Percentiles rank a stretch among this genome's conserved stretches.
Conservation (phyloP, 2,329 filamentous ascomycete genomes). For the Aspergillus intermedius region DNA sequence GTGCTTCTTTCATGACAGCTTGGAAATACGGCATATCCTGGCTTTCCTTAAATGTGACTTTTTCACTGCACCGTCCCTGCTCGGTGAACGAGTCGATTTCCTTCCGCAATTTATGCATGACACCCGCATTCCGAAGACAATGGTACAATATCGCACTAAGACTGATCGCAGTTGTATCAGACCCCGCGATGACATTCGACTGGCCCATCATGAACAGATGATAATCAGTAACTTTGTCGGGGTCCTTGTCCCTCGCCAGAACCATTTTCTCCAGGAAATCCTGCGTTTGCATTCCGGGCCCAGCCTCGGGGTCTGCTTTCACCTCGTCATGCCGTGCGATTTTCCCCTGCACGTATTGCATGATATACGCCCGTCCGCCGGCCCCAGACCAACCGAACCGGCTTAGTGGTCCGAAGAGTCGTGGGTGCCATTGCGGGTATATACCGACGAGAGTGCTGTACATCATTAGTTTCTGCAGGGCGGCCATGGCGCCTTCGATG, state of each 20-base stretch:
- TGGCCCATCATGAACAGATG: slow-evolving; percentile 35
- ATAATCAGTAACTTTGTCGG: slow-evolving; percentile 36
- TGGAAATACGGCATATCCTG: slow-evolving; percentile 47
- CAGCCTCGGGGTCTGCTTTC: slow-evolving; percentile 9
- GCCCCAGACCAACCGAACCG: slow-evolving; percentile 25
- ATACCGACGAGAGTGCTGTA: slow-evolving; percentile 40
- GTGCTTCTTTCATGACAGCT: slow-evolving; percentile 48
- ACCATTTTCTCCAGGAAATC: slow-evolving; percentile 42
- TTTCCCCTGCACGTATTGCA: slow-evolving; percentile 26
- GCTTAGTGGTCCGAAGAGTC: slow-evolving; percentile 25
- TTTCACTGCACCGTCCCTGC: slow-evolving; percentile 15
- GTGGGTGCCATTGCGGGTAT: slow-evolving; percentile 35
- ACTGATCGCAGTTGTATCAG: slow-evolving; percentile 45
- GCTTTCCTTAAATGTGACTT: slow-evolving; percentile 34
- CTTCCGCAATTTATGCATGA: slow-evolving; percentile 18
- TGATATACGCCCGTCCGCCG: slow-evolving; percentile 26
- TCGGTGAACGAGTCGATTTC: slow-evolving; percentile 29
- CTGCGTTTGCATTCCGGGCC: slow-evolving; percentile 13
- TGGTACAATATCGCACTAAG: slow-evolving; percentile 42
- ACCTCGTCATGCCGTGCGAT: slow-evolving; percentile 22
- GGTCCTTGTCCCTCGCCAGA: slow-evolving; percentile 35
- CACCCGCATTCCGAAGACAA: slow-evolving; percentile 32
- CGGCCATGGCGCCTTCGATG: slow-evolving; percentile 37
- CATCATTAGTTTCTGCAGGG: slow-evolving; percentile 28
- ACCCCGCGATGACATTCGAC: slow-evolving; percentile 31